Base-by-base conservation (phyloP, 1,284 basidiomycete species). In the Violaceomyces palustris region DNA sequence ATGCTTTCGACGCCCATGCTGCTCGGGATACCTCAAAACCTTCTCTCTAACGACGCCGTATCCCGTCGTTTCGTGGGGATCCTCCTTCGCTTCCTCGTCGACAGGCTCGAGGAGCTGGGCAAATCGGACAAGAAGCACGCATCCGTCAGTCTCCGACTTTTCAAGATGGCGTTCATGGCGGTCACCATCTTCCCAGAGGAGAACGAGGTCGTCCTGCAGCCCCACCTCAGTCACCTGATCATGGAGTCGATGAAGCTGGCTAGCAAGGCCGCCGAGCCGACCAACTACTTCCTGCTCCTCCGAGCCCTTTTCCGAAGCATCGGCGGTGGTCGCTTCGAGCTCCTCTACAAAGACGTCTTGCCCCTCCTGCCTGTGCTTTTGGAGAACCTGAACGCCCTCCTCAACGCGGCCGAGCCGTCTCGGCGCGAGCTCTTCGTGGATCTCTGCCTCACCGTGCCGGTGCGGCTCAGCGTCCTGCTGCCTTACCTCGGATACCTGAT, bases 181-280 rank as follows among this genome's bases (percentile, higher is more conserved):
- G 89, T 98, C 53, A 84, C 85, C 27, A 75, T 82, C 46, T 86
- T 83, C 74, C 86, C 91, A 25, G 75, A 77, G 23, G 77, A 81
- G 27, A 98, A 97, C 75, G 94, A 98, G 76, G 81, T 85, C 14
- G 89, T 97, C 44, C 78, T 98, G 8, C 90, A 92, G 15, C 84
- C 88, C 0, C 90, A 98, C 75, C 80, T 98, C 28, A 85, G 88
- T 33, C 91, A 91, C 71, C 77, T 99, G 39, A 87, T 99, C 67
- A 96, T 97, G 87, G 88, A 92, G 65, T 96, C 89, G 52, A 94
- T 99, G 74, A 87, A 90, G 26, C 80, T 92, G 33, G 92, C 94
- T 2, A 86, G 89, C 33, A 91, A 91, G 74, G 86, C 93, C 1
- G 80, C 84, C 22, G 90, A 91, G 69, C 88, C 94, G 1, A 83